phyloP scores from a whole-genome alignment of 306 rosid species.

The Gleditsia sinensis region DNA sequence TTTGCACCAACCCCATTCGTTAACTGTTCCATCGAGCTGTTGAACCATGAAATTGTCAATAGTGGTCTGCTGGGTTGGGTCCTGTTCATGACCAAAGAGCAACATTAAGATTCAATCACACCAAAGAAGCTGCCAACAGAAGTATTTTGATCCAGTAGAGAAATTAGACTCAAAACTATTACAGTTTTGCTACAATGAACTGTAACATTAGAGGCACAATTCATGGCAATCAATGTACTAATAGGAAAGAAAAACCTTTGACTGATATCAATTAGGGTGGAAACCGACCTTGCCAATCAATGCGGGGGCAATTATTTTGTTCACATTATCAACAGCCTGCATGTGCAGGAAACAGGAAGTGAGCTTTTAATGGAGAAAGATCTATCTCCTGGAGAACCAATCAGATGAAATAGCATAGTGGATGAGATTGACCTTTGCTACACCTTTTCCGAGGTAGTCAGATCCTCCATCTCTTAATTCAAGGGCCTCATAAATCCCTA shows the following conservation, averaged over 20 bases:
- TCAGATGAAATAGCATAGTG: neutral
- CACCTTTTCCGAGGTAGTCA: slow-evolving; percentile 99
- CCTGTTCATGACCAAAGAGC: slow-evolving; percentile 48
- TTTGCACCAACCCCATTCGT: slow-evolving; percentile 99
- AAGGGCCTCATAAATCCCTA: slow-evolving; percentile 96
- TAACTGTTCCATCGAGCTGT: slow-evolving; percentile 92
- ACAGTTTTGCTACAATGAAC: neutral
- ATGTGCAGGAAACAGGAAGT: no score
- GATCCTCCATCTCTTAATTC: slow-evolving; percentile 96
- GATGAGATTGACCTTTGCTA: slow-evolving; percentile 60
- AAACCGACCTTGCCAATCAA: slow-evolving; percentile 90
- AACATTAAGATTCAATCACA: slow-evolving; percentile 8
- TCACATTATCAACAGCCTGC: slow-evolving; percentile 89
- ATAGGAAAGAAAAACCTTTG: neutral
- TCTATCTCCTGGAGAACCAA: no score
- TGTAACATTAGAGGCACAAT: neutral
- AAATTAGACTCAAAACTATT: neutral
- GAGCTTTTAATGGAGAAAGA: no score
- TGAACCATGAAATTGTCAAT: slow-evolving; percentile 96
- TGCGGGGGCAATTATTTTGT: slow-evolving; percentile 83
- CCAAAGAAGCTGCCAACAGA: neutral
- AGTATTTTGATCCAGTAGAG: no score
- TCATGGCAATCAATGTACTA: neutral
- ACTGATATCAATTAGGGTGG: no score
- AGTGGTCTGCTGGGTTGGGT: slow-evolving; percentile 73